A percentile compares a stretch with the other conserved stretches of the same genome.
phyloP scores from a whole-genome alignment of 208 protist genomes.

The Crithidia thermophila region DNA sequence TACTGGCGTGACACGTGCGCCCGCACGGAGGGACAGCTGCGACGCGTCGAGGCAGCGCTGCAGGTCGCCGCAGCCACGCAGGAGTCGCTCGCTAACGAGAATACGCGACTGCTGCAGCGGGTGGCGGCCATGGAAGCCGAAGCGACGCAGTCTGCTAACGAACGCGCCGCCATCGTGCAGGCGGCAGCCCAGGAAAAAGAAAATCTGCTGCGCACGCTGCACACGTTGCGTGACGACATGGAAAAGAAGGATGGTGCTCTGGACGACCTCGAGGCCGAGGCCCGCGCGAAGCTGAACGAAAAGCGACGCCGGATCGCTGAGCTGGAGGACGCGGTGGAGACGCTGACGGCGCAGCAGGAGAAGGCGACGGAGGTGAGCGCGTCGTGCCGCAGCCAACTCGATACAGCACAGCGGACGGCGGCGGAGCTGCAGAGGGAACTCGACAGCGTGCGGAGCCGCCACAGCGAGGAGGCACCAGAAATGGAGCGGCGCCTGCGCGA shows the following conservation, averaged over 20 bases:
- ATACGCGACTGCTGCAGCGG: slow-evolving; percentile 53
- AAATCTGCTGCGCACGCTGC: slow-evolving; percentile 74
- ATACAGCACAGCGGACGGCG: slow-evolving; percentile 22
- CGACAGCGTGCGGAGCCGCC: background rate
- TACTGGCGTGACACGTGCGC: slow-evolving; percentile 42
- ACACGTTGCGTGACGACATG: slow-evolving; percentile 67
- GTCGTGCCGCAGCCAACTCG: slow-evolving; percentile 26
- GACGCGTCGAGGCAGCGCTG: slow-evolving; percentile 41
- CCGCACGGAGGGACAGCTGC: slow-evolving; percentile 28
- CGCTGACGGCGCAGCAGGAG: slow-evolving; percentile 22
- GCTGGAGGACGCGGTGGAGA: slow-evolving; percentile 51
- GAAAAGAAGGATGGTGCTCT: slow-evolving; percentile 58
- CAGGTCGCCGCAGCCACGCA: slow-evolving; percentile 40
- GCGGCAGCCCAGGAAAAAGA: slow-evolving; percentile 54
- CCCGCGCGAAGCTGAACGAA: slow-evolving; percentile 66
- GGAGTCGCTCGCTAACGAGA: slow-evolving; percentile 47
- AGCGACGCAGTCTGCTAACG: slow-evolving; percentile 9
- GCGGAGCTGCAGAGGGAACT: slow-evolving; percentile 28
- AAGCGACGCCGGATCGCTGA: slow-evolving; percentile 68
- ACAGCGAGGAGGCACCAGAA: slow-evolving; percentile 7
- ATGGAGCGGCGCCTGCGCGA: slow-evolving; percentile 26
- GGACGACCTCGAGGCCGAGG: slow-evolving; percentile 67
- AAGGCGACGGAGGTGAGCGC: slow-evolving; percentile 40
- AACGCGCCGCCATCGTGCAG: slow-evolving; percentile 1
- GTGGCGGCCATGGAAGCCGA: slow-evolving; percentile 35